Evolutionary conservation across 495 filamentous ascomycete genomes (phyloP), one percentile per base, ranked within the genome.

Genomic region (Antarctomyces pellizariae): DNA sequence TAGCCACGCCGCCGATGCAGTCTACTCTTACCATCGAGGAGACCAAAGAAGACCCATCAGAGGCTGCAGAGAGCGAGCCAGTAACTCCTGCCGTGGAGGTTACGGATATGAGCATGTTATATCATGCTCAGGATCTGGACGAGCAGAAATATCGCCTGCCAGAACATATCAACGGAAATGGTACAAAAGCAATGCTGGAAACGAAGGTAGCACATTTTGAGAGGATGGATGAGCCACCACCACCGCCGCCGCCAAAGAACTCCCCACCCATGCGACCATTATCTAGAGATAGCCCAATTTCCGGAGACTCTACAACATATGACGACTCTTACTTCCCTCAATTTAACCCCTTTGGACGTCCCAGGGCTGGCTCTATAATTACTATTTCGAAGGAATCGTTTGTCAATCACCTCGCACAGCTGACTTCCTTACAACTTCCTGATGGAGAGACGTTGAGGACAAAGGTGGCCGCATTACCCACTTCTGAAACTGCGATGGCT

Each of bases 301-400:
- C 36, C 24, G 21, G 29, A 31, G n/a, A n/a, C n/a, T n/a, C n/a
- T 23, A 18, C 44, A 10, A 31, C 47, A 13, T 39, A 44, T 25
- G 42, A 43, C 12, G 43, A 51, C 5, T 52, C 25, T 30, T 53
- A 38, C 16, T 52, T 50, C 32, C n/a, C n/a, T n/a, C n/a, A n/a
- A n/a, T 64, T 64, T 29, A 66, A 61, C 25, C 57, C 59, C 3
- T 49, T 64, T 11, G 56, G 59, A 11, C 48, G 63, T 16, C 50
- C 56, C 6, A 60, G 78, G n/a, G 53, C 76, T 3, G 67, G 71
- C 10, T 89, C 80, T 3, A 71, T 89, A 14, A 90, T 79, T 45
- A 86, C 84, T 0, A 62, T 97, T 34, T 86, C 79, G 3, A 70
- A 82, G 17, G 71, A 69, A 20, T 86, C 82, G 0, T 91, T 97